Evolutionary conservation across 371 early-diverging fungal species (phyloP).

Genomic region (Chytridium lagenaria): DNA sequence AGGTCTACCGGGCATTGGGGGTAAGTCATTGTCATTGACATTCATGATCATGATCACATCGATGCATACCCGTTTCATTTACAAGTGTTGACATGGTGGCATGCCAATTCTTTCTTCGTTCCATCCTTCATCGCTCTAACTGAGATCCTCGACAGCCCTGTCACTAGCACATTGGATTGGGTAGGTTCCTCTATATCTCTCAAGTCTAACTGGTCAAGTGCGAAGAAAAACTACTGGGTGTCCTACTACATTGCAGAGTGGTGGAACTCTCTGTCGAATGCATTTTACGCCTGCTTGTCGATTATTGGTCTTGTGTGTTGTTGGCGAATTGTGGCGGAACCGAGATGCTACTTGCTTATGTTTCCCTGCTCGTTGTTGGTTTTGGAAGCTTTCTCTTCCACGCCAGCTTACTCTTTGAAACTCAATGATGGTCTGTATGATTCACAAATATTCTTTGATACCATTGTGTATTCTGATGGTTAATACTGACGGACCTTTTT

Average conservation of each 20-base stretch:
- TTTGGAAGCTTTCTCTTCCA: slow-evolving; percentile 77
- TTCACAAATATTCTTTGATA: too few relatives aligned
- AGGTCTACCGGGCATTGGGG: slow-evolving; percentile 40
- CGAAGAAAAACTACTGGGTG: slow-evolving; percentile 65
- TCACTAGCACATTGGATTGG: too few relatives aligned
- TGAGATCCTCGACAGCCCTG: slow-evolving; percentile 10
- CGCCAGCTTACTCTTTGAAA: slow-evolving; percentile 76
- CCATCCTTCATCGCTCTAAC: background rate
- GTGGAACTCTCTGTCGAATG: slow-evolving; percentile 73
- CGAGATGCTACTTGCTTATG: background rate
- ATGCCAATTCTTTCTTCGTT: background rate
- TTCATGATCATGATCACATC: too few relatives aligned
- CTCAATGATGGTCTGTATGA: slow-evolving; percentile 64
- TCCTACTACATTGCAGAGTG: slow-evolving; percentile 73
- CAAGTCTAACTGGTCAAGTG: too few relatives aligned
- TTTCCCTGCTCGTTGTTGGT: slow-evolving; percentile 55
- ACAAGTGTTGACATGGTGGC: too few relatives aligned
- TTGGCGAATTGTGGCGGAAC: background rate
- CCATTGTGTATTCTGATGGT: background rate
- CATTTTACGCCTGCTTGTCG: slow-evolving; percentile 32
- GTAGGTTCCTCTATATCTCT: too few relatives aligned
- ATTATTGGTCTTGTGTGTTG: background rate
- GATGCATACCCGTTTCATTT: background rate
- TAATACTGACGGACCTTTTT: background rate
- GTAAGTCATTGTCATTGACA: too few relatives aligned